Conservation (phyloP, 1,139 yeast genomes). For the Pichia cactophila region DNA sequence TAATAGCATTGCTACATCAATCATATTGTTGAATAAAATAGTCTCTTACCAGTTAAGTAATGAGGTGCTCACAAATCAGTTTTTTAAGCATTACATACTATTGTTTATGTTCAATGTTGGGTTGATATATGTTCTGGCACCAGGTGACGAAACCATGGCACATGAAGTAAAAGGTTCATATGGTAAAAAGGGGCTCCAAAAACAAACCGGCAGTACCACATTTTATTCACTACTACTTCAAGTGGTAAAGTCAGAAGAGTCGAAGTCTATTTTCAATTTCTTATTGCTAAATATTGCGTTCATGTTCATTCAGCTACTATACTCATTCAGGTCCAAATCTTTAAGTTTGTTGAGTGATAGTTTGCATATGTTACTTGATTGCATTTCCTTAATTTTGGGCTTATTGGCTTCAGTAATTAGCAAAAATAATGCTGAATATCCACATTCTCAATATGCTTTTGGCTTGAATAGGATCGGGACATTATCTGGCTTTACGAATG, state of each 20-base stretch:
- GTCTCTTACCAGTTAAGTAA: slow-evolving; percentile 5
- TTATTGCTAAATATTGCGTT: slow-evolving; percentile 77
- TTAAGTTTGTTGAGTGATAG: slow-evolving; percentile 88
- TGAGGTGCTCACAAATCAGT: not conserved
- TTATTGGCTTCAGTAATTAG: slow-evolving; percentile 69
- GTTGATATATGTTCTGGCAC: not conserved
- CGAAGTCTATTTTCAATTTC: slow-evolving; percentile 84
- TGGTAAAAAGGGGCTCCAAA: no score
- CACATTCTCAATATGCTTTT: slow-evolving; percentile 73
- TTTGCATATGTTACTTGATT: slow-evolving; percentile 92
- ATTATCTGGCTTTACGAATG: slow-evolving; percentile 92
- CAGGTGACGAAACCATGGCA: not conserved
- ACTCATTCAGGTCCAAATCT: slow-evolving; percentile 88
- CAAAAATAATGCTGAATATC: slow-evolving; percentile 30
- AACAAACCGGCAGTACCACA: slow-evolving; percentile 6
- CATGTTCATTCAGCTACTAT: slow-evolving; percentile 88
- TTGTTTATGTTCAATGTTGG: slow-evolving; percentile 13
- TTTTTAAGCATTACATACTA: slow-evolving; percentile 9
- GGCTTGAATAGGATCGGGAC: slow-evolving; percentile 83
- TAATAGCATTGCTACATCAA: slow-evolving; percentile 19
- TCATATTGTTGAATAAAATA: slow-evolving; percentile 17
- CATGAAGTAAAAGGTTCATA: not conserved
- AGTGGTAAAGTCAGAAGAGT: slow-evolving; percentile 58
- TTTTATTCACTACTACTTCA: slow-evolving; percentile 28
- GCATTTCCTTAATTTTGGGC: slow-evolving; percentile 84